Percentiles rank a stretch among this genome's conserved stretches.
phyloP scores from a whole-genome alignment of 225 moss, liverwort and hornwort genomes.

The Thuidium tamariscinum region DNA sequence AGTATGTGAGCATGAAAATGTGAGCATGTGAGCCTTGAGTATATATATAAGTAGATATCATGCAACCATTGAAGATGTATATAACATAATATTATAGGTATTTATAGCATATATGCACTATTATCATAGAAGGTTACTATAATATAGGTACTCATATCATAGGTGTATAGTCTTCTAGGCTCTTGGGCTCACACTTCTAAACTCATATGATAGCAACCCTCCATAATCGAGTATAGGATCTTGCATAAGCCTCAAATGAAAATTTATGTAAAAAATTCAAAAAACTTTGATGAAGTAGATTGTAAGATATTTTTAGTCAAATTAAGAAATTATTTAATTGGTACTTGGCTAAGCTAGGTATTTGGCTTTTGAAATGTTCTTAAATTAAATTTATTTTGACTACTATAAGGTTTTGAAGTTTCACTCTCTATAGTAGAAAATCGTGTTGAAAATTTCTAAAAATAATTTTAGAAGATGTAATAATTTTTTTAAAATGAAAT shows the following conservation, averaged over 20 bases:
- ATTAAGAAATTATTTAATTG: not conserved
- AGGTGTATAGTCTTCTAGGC: no score
- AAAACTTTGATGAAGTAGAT: not conserved
- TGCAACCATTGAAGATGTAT: no score
- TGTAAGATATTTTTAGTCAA: not conserved
- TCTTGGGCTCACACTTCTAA: no score
- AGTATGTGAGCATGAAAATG: no score
- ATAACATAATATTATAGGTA: no score
- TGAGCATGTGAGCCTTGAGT: no score
- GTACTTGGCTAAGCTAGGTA: fast-evolving
- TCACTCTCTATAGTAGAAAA: not conserved
- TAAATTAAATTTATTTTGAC: not conserved
- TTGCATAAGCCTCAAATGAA: not conserved
- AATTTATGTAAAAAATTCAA: not conserved
- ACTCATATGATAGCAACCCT: no score
- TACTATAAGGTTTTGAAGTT: not conserved
- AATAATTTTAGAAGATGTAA: not conserved
- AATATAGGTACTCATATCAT: no score
- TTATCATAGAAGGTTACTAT: no score
- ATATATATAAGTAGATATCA: no score
- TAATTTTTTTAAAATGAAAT: no score
- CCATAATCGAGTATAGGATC: fast-evolving
- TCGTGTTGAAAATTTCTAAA: not conserved
- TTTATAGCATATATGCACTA: no score
- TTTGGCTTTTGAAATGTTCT: not conserved